Evolutionary conservation across 495 filamentous ascomycete genomes (phyloP).

Genomic region (Aspergillus bertholletiae): DNA sequence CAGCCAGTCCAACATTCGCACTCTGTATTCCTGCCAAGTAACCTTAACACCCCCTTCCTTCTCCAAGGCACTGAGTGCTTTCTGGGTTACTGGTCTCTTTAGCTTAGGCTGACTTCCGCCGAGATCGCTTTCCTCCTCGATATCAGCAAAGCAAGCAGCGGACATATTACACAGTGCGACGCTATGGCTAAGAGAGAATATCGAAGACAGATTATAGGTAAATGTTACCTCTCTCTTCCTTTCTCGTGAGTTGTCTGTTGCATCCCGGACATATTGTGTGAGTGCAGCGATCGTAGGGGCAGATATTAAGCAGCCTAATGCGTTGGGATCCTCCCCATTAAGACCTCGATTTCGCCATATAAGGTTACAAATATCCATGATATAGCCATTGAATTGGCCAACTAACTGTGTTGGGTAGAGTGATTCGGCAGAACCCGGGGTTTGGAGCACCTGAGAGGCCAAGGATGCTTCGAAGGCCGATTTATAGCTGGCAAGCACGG

Average conservation of each 20-base stretch:
- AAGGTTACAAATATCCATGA: conserved; percentile 88
- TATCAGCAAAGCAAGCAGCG: conserved; percentile 57
- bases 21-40: conserved; percentile 69
- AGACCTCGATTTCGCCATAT: conserved; percentile 80
- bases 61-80: conserved; percentile 57
- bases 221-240: conserved; percentile 40
- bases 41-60: conserved; percentile 67
- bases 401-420: conserved; percentile 51
- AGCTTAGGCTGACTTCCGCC: conserved; percentile 51
- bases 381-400: conserved; percentile 74
- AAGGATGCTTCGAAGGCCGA: conserved; percentile 67
- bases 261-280: conserved; percentile 39
- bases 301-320: conserved; percentile 67
- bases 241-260: conserved; percentile 29
- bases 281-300: conserved; percentile 43
- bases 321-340: conserved; percentile 61
- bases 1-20: conserved; percentile 69
- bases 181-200: conserved; percentile 71
- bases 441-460: conserved; percentile 31
- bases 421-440: conserved; percentile 30
- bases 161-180: conserved; percentile 61
- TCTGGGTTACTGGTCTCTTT: conserved; percentile 73
- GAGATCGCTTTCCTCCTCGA: conserved; percentile 60
- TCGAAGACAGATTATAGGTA: conserved; percentile 42
- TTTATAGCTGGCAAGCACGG: conserved; percentile 66